Evolutionary conservation across 2,329 filamentous ascomycete species (phyloP).

Genomic region (Leptographium lundbergii): DNA sequence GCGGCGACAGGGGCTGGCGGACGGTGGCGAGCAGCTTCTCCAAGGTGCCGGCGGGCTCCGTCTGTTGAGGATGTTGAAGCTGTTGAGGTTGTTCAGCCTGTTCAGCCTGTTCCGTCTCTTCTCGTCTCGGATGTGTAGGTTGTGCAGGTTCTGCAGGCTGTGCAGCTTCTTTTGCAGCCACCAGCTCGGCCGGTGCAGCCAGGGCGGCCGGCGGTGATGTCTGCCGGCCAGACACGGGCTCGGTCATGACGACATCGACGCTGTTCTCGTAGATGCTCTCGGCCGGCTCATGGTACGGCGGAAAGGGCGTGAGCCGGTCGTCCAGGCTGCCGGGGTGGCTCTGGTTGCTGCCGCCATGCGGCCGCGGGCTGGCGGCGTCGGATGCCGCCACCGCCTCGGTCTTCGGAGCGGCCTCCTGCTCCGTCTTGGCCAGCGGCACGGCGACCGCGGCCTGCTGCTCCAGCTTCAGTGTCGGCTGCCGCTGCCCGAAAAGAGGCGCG

Average conservation of each 20-base stretch:
- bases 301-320: not conserved
- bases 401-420: not conserved
- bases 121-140: too few species aligned
- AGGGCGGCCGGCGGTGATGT: too few species aligned
- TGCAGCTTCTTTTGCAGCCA: too few species aligned
- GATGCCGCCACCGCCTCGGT: not conserved
- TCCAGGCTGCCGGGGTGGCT: not conserved
- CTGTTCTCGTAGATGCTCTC: not conserved
- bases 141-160: too few species aligned
- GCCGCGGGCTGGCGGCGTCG: not conserved
- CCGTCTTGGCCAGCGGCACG: not conserved
- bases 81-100: too few species aligned
- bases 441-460: not conserved
- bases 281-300: not conserved
- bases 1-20: slow-evolving; percentile 4
- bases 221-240: too few species aligned
- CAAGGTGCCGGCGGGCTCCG: not conserved
- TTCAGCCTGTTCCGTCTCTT: too few species aligned
- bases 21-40: not conserved
- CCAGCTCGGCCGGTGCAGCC: too few species aligned
- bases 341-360: not conserved
- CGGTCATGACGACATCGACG: not conserved
- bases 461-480: too few species aligned
- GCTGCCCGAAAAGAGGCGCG: not conserved
- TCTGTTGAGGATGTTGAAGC: too few species aligned